A percentile compares a stretch with the other conserved stretches of the same genome.
phyloP scores from a whole-genome alignment of 2,329 filamentous ascomycete genomes.

The Exophiala xenobiotica region DNA sequence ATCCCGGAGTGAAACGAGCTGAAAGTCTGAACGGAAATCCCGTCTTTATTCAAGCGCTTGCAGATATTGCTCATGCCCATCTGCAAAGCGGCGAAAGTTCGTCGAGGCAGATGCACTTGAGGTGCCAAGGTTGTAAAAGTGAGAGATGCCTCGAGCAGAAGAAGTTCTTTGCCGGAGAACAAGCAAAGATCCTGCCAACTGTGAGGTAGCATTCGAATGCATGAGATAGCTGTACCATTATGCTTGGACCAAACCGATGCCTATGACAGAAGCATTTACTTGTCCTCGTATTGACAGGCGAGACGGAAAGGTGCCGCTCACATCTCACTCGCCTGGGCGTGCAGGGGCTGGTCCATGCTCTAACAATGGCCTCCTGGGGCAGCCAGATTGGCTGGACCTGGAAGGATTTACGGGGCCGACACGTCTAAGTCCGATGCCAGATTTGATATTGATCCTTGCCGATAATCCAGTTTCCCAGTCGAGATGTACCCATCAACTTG shows the following conservation, averaged over 20 bases:
- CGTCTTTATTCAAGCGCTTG: slow-evolving; percentile 85
- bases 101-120: slow-evolving; percentile 81
- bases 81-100: slow-evolving; percentile 68
- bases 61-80: slow-evolving; percentile 80
- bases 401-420: neutral
- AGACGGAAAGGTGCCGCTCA: too few relatives aligned
- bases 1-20: slow-evolving; percentile 79
- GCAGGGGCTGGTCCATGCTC: too few relatives aligned
- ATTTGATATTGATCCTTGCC: too few relatives aligned
- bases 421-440: neutral
- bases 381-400: neutral
- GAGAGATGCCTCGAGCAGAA: slow-evolving; percentile 76
- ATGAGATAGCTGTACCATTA: too few relatives aligned
- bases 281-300: too few relatives aligned
- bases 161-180: slow-evolving; percentile 59
- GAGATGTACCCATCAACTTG: neutral
- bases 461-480: too few relatives aligned
- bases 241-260: too few relatives aligned
- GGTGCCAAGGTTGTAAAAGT: slow-evolving; percentile 91
- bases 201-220: slow-evolving; percentile 24
- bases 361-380: too few relatives aligned
- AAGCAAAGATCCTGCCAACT: slow-evolving; percentile 22
- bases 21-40: slow-evolving; percentile 90
- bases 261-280: too few relatives aligned
- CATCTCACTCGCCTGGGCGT: too few relatives aligned